A percentile compares a stretch with the other conserved stretches of the same genome.
Conservation (phyloP, 2,329 filamentous ascomycete species). For the Macrophomina tecta region DNA sequence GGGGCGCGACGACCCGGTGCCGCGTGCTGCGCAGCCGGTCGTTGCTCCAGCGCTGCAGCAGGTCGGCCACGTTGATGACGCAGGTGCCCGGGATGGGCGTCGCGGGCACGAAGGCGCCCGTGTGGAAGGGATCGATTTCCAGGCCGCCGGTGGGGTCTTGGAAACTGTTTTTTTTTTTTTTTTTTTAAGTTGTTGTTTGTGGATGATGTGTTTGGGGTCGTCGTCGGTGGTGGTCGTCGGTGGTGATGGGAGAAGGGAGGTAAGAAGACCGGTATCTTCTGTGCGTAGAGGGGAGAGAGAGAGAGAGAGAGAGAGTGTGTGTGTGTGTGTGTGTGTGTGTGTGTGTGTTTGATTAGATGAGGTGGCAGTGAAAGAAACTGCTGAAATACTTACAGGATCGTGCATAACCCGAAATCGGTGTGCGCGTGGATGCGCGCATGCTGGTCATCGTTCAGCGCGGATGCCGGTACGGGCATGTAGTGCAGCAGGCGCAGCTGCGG, state of each 20-base stretch:
- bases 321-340: not conserved
- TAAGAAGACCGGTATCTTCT: too few relatives aligned
- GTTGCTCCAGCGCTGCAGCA: slow-evolving; percentile 87
- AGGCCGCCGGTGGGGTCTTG: slow-evolving; percentile 31
- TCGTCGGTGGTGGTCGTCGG: too few relatives aligned
- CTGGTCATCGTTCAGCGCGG: slow-evolving; percentile 65
- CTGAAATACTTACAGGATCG: not conserved
- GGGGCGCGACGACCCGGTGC: slow-evolving; percentile 88
- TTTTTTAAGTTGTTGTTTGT: not conserved
- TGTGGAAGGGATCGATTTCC: slow-evolving; percentile 68
- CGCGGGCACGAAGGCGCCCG: slow-evolving; percentile 78
- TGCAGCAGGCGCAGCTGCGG: slow-evolving; percentile 71
- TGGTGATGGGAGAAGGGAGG: not conserved
- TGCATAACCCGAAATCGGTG: slow-evolving; percentile 57
- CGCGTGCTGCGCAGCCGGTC: slow-evolving; percentile 89
- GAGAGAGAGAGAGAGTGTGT: not conserved
- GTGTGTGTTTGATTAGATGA: not conserved
- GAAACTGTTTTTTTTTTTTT: slow-evolving; percentile 51
- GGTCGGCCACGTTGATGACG: slow-evolving; percentile 87
- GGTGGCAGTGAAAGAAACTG: too few relatives aligned
- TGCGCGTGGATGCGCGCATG: slow-evolving; percentile 76
- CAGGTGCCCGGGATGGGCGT: slow-evolving; percentile 81
- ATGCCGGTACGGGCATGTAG: slow-evolving; percentile 71
- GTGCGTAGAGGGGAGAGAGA: not conserved
- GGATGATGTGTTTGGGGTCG: too few relatives aligned